Evolutionary conservation across 2,329 filamentous ascomycete species (phyloP).

Genomic region (Thermomyces lanuginosus): DNA sequence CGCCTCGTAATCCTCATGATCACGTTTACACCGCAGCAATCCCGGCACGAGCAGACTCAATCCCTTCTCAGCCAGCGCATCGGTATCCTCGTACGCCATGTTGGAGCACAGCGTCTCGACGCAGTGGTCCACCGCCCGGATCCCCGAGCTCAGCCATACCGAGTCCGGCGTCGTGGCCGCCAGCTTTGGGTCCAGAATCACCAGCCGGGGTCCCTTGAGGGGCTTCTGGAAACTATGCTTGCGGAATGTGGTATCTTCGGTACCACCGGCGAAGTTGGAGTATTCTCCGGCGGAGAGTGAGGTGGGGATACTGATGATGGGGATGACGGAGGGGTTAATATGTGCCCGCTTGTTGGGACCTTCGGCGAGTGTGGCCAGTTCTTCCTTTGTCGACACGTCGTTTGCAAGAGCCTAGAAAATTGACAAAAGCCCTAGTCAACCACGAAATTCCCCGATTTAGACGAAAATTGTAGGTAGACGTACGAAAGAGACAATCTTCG

Average conservation of each 20-base stretch:
- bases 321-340: conserved; percentile 15
- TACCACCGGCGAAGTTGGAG: conserved; percentile 25
- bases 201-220: conserved; percentile 31
- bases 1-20: conserved; percentile 25
- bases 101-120: conserved; percentile 38
- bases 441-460: not conserved
- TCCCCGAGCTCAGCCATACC: conserved; percentile 43
- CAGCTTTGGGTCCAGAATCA: conserved; percentile 41
- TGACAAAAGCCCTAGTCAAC: not conserved
- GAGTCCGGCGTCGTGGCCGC: conserved; percentile 34
- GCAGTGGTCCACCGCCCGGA: conserved; percentile 42
- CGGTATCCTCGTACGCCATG: conserved; percentile 16
- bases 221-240: conserved; percentile 24
- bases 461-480: conserved; percentile 1
- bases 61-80: conserved; percentile 24
- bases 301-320: conserved; percentile 26
- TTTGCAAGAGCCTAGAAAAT: conserved; percentile 32
- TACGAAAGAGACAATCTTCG: conserved; percentile 37
- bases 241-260: conserved; percentile 18
- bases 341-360: conserved; percentile 12
- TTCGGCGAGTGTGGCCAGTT: conserved; percentile 23
- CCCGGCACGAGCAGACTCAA: conserved; percentile 28
- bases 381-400: conserved; percentile 21
- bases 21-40: conserved; percentile 25
- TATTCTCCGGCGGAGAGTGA: conserved; percentile 29